Percentiles rank a stretch among this genome's conserved stretches.
Conservation (phyloP, 176 grass and related monocot species). For the Rhynchospora breviuscula region DNA sequence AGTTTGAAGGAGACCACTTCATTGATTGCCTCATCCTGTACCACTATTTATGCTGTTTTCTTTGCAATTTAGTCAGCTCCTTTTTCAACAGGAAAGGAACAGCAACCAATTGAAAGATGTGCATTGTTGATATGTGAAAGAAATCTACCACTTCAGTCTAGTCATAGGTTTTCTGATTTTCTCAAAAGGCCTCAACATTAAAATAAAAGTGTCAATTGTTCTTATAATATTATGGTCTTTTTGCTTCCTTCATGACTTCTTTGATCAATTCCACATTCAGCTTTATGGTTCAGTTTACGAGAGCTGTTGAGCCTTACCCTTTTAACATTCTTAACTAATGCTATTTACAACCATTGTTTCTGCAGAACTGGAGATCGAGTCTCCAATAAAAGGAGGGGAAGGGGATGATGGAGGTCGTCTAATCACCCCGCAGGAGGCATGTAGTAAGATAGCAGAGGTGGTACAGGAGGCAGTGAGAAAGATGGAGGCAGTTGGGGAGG, state of each 20-base stretch:
- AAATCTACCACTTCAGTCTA: neutral
- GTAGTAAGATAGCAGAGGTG: slow-evolving; percentile 58
- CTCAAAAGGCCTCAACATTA: neutral
- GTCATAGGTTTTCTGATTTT: neutral
- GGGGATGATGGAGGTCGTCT: slow-evolving; percentile 44
- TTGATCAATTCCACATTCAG: neutral
- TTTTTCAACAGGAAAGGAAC: neutral
- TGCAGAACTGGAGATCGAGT: slow-evolving; percentile 59
- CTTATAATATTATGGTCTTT: neutral
- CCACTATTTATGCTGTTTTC: neutral
- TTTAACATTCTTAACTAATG: neutral
- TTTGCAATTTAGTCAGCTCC: neutral
- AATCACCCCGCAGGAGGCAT: slow-evolving; percentile 75
- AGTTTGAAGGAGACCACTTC: neutral
- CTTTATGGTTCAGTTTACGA: neutral
- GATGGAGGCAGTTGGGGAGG: slow-evolving; percentile 75
- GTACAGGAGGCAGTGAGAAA: slow-evolving; percentile 74
- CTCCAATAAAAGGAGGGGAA: slow-evolving; percentile 36
- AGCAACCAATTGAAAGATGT: neutral
- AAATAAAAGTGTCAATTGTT: neutral
- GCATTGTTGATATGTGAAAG: neutral
- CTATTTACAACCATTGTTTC: neutral
- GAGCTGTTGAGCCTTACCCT: neutral
- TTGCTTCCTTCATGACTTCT: neutral
- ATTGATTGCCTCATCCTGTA: neutral